Evolutionary conservation across 2,329 filamentous ascomycete genomes (phyloP).

Genomic region (Cercospora brassicicola): DNA sequence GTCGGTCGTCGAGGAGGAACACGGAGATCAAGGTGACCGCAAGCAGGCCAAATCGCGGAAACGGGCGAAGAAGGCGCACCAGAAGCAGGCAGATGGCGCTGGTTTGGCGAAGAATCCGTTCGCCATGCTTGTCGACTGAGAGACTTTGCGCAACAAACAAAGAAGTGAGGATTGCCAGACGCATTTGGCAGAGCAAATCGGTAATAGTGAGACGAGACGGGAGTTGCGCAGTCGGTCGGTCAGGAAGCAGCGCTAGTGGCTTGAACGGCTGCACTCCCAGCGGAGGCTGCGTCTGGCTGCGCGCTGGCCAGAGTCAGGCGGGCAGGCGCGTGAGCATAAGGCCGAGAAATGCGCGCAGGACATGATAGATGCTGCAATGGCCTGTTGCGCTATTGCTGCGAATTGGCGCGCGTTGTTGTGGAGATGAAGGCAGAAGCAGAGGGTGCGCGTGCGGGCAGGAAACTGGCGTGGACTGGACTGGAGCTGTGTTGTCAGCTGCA

Average conservation of each 20-base stretch:
- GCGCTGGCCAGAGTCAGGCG: background rate
- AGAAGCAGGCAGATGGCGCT: constrained; percentile 41
- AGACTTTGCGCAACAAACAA: background rate
- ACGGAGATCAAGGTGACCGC: constrained; percentile 32
- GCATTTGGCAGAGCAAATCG: background rate
- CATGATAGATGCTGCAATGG: background rate
- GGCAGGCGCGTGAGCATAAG: background rate
- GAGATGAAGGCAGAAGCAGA: background rate
- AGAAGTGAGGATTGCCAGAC: background rate
- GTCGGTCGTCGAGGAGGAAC: constrained; percentile 6
- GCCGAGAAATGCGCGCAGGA: background rate
- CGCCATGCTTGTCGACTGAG: constrained; percentile 25
- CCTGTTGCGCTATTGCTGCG: background rate
- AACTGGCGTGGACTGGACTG: background rate
- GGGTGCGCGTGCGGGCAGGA: background rate
- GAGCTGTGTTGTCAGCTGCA: background rate
- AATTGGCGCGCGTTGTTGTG: background rate
- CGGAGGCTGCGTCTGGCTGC: background rate
- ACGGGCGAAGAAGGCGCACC: constrained; percentile 69
- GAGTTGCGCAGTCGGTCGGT: background rate
- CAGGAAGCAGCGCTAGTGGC: constrained; percentile 3
- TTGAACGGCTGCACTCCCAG: background rate
- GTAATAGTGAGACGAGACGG: background rate
- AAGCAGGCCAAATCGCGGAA: constrained; percentile 57
- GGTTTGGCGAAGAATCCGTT: constrained; percentile 22